Base-by-base conservation (phyloP, 495 filamentous ascomycete species). In the Cladorrhinum samala region DNA sequence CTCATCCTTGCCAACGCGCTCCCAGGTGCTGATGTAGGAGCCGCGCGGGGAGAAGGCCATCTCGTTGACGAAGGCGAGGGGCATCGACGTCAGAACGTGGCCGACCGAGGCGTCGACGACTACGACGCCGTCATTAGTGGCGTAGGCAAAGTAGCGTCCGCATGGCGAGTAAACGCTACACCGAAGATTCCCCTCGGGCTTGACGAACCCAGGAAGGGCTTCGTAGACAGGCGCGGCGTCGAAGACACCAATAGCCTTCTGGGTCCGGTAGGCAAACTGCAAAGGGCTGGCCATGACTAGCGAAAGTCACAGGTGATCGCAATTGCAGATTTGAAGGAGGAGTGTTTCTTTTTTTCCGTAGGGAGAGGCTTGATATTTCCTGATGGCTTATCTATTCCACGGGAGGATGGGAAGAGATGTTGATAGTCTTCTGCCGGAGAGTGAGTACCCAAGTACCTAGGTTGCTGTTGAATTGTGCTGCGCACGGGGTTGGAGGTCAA, bases 101-200 rank as follows among this genome's bases (percentile, higher is more conserved):
- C 92, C 93, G 56, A 82, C 78, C 33, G 86, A 89, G 55, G 90
- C 81, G 66, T 95, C 88, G 56, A 90, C 72, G 60, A 96, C 81
- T 53, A 83, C 83, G 58, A 97, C 90, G 69, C 86, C 81, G 57
- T 96, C 91, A 49, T 82, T 86, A 54, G 90, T 88, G 52, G 91
- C 92, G 85, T 88, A 98, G 49, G 92, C 91, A 71, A 95, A 93
- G 76, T 91, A 98, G 61, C 87, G 86, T 65, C 93, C 91, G 68
- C 90, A 89, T 33, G 91, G 89, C 55, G 92, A 96, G 77, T 97
- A 98, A 59, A 80, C 82, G 72, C 87, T 92, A 68, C 92, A 97
- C 72, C 93, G 85, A 61, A 93, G 79, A 72, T 90, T 96, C 67
- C 91, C 92, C 77, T 95, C 87, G 52, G 94, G 91, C 71, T 86